These are phyloP conservation scores for Canavalia ensiformis DNA, from an alignment of 306 rosid species.

Conservation along the genomic window DNA sequence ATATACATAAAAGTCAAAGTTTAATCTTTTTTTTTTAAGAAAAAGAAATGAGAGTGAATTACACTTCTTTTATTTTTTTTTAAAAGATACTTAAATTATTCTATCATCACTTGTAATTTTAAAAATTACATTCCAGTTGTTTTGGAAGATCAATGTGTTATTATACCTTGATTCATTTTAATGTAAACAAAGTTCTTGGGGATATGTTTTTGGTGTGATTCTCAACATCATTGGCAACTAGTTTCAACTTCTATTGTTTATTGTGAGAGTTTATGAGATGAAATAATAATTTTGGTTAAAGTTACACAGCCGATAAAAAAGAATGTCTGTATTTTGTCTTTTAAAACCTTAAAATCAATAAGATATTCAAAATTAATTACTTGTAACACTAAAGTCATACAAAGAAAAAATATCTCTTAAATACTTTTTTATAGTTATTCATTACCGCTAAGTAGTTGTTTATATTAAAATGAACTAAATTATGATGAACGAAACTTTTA, in stretches of 20 bases:
- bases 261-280: not conserved
- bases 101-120: not conserved
- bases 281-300: constrained; percentile 2
- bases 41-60: not conserved
- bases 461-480: not conserved
- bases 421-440: not conserved
- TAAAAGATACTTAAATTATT: not conserved
- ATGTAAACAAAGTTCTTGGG: not conserved
- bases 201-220: not conserved
- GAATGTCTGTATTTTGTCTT: not conserved
- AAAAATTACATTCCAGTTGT: not conserved
- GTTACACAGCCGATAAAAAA: not conserved
- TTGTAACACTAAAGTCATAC: not conserved
- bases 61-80: not conserved
- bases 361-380: not conserved
- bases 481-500: not conserved
- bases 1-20: constrained; percentile 4
- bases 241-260: not conserved
- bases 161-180: not conserved
- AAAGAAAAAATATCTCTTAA: not conserved
- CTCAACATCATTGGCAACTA: not conserved
- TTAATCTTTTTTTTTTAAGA: not conserved
- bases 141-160: not conserved
- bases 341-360: not conserved
- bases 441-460: not conserved